Percentiles rank a stretch among this genome's conserved stretches.
Conservation (phyloP, 2,329 filamentous ascomycete genomes). For the Aspergillus sp. region DNA sequence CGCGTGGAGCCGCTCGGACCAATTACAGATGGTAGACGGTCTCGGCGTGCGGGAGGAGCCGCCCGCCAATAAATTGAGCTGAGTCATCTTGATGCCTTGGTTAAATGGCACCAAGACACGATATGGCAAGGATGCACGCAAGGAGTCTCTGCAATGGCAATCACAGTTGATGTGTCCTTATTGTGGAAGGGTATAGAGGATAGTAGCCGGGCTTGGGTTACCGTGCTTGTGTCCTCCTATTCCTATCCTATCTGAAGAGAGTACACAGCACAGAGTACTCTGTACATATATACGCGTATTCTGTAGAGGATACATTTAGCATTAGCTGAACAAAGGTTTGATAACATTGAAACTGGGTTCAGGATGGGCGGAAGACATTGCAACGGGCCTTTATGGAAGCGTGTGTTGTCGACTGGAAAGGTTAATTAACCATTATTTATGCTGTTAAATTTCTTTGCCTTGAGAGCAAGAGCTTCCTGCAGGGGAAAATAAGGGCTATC, state of each 20-base stretch:
- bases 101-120: neutral
- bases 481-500: too few species aligned
- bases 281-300: neutral
- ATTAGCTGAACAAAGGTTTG: too few species aligned
- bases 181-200: neutral
- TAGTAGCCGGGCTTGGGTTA: neutral
- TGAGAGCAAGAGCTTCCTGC: too few species aligned
- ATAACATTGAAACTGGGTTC: too few species aligned
- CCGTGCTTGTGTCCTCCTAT: too few species aligned
- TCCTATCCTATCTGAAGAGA: too few species aligned
- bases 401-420: too few species aligned
- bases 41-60: conserved; percentile 1
- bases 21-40: neutral
- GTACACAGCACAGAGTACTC: neutral
- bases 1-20: neutral
- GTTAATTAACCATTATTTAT: too few species aligned
- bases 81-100: neutral
- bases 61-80: neutral
- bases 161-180: neutral
- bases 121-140: neutral
- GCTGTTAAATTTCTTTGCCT: too few species aligned
- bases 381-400: too few species aligned
- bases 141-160: neutral
- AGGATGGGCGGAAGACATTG: too few species aligned
- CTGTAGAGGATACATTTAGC: too few species aligned